Evolutionary conservation across 1,139 yeast genomes (phyloP), one percentile per base, ranked within the genome.

Genomic region (Debaryomyces robertsiae): DNA sequence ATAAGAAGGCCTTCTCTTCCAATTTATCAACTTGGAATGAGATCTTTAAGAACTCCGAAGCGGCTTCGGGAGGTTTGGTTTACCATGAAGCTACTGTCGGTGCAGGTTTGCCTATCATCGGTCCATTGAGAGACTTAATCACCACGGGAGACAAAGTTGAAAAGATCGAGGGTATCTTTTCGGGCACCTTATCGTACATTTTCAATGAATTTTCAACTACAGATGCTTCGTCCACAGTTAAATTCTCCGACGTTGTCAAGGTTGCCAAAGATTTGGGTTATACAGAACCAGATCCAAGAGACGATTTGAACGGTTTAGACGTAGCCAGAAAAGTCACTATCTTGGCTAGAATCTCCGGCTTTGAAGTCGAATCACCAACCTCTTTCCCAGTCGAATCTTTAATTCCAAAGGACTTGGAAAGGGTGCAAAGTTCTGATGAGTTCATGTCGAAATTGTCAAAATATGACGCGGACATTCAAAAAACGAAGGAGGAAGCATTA

Each of bases 1-100:
- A 94, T 76, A 93, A 93, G 67, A 94, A 93, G 74, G 98, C 95
- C 0, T 93, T 93, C 57, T 90, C 98, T n/a, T 77, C 93, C 30
- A 84, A 81, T 41, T 67, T 86, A 49, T 64, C 73, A 14, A 67
- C 81, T 11, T 93, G 98, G 97, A 78, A 86, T 45, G 75, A 78
- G 41, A 81, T 94, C 42, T 89, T 87, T 57, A 62, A 69, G 30
- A 67, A 62, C 41, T 71, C 81, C 30, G 73, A 75, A 36, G 63
- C 73, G 9, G 70, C 74, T 35, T 67, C 70, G 25, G 86, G 84
- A 38, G 95, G 95, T 28, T 74, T 91, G 49, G 95, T 90, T 33
- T 91, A 89, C 73, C 98, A 93, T 60, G 98, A 94, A 73, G 95
- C 98, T 39, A 88, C 98, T n/a, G 98, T 93, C 43, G 98, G 98